Evolutionary conservation across 1,139 yeast genomes (phyloP).

Genomic region (Chernovozyma sophiae-reginae): DNA sequence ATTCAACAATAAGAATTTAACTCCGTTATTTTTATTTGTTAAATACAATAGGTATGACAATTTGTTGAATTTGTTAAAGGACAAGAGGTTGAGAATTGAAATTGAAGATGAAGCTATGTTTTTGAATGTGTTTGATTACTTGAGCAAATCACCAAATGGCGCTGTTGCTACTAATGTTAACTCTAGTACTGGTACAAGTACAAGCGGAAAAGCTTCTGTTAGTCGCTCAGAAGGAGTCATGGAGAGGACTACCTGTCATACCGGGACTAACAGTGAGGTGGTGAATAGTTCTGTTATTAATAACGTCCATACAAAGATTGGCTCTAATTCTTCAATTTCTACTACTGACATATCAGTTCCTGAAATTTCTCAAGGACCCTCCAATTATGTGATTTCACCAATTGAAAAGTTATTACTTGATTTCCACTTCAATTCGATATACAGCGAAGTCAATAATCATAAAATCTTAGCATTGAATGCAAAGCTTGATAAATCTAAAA

Average conservation of each 20-base stretch:
- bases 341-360: neutral
- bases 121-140: conserved; percentile 43
- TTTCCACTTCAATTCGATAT: neutral
- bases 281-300: neutral
- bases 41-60: conserved; percentile 67
- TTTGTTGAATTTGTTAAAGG: conserved; percentile 43
- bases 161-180: too few species aligned
- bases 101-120: conserved; percentile 39
- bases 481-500: conserved; percentile 26
- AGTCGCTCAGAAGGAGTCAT: too few species aligned
- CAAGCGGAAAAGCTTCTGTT: neutral
- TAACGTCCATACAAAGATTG: neutral
- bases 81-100: conserved; percentile 40
- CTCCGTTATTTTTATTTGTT: conserved; percentile 70
- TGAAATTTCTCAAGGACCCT: neutral
- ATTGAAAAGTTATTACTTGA: conserved; percentile 28
- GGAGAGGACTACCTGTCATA: too few species aligned
- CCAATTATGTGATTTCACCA: neutral
- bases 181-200: neutral
- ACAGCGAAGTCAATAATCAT: neutral
- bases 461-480: conserved; percentile 31
- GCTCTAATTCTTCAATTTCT: neutral
- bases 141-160: too few species aligned
- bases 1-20: conserved; percentile 53
- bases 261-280: neutral